Percentiles rank a stretch among this genome's conserved stretches.
Evolutionary conservation across 441 rosid species (phyloP).

Genomic region (Kokia cookei): DNA sequence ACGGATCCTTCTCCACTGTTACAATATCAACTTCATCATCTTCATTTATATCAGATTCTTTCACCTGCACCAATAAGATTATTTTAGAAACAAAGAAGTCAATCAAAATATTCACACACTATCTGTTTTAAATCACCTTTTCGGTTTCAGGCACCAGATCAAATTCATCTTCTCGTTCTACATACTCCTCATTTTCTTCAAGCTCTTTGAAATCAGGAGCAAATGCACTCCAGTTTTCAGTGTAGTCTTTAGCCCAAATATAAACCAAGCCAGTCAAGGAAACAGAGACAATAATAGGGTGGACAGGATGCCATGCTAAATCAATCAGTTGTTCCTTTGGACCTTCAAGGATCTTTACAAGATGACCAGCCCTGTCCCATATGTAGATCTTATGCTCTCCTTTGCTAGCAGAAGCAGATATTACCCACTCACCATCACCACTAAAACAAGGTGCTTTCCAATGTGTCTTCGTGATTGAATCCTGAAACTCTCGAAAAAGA

Average conservation of each 20-base stretch:
- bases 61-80: slow-evolving; percentile 51
- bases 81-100: slow-evolving; percentile 12
- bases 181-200: slow-evolving; percentile 97
- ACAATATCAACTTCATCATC: slow-evolving; percentile 92
- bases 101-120: slow-evolving; percentile 8
- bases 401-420: slow-evolving; percentile 92
- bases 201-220: slow-evolving; percentile 99
- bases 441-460: slow-evolving; percentile 99
- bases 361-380: slow-evolving; percentile 96
- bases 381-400: slow-evolving; percentile 98
- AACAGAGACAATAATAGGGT: slow-evolving; percentile 88
- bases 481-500: slow-evolving; percentile 92
- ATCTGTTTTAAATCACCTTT: slow-evolving; percentile 48
- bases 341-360: slow-evolving; percentile 97
- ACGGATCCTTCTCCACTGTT: slow-evolving; percentile 73
- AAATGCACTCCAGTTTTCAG: slow-evolving; percentile 99
- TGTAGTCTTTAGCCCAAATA: slow-evolving; percentile 96
- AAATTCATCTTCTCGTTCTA: slow-evolving; percentile 95
- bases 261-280: slow-evolving; percentile 88
- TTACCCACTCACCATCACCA: slow-evolving; percentile 98
- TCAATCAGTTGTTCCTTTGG: slow-evolving; percentile 96
- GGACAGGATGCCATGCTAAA: slow-evolving; percentile 98
- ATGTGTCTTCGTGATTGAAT: slow-evolving; percentile 85
- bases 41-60: slow-evolving; percentile 70
- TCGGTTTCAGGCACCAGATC: slow-evolving; percentile 85